Evolutionary conservation across 805 yeast genomes (phyloP), one percentile per base, ranked within the genome.

Genomic region (Priceomyces medius): DNA sequence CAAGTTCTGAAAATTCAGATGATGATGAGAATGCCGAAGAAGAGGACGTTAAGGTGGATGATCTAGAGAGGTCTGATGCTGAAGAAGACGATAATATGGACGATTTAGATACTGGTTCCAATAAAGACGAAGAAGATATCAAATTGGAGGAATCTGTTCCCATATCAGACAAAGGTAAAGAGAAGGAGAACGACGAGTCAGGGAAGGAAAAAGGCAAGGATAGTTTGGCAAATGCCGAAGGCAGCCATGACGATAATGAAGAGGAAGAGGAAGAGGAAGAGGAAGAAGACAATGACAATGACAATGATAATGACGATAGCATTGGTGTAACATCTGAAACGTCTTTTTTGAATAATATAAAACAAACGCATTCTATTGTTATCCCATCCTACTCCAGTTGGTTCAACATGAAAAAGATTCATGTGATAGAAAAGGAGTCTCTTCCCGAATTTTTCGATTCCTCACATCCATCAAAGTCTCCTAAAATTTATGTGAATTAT

Each of bases 341-440:
- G 10, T 42, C 44, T 16, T 44, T 46, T 32, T 46, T 49, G 18
- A 39, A 38, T 17, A 36, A 39, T 20, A 42, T 54, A 21, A 64
- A 64, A 42, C 97, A 90, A 64, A 80, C 95, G 0, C 96, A 88
- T 56, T 80, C 89, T 0, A 82, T 89, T 34, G 82, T 89, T 3
- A 72, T 89, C 20, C 97, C 97, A 4, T 87, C 96, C 0, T 90
- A 88, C 59, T 75, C 96, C 0, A 64, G 84, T 21, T 90, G 97
- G 97, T 89, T 89, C 58, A 74, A 81, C 41, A 74, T 86, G 74
- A 75, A 76, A 35, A 78, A 76, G 38, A 76, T 89, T 33, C 87
- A 88, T 56, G 78, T 77, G 38, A 83, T 90, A 46, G 97, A 90
- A 63, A 79, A 76, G 44, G 85, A 85, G 54, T 85, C 95, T 1